Percentiles rank a stretch among this genome's conserved stretches.
These are phyloP conservation scores for Clarireedia paspali DNA, from an alignment of 2,329 filamentous ascomycete genomes.

Conservation along the genomic window DNA sequence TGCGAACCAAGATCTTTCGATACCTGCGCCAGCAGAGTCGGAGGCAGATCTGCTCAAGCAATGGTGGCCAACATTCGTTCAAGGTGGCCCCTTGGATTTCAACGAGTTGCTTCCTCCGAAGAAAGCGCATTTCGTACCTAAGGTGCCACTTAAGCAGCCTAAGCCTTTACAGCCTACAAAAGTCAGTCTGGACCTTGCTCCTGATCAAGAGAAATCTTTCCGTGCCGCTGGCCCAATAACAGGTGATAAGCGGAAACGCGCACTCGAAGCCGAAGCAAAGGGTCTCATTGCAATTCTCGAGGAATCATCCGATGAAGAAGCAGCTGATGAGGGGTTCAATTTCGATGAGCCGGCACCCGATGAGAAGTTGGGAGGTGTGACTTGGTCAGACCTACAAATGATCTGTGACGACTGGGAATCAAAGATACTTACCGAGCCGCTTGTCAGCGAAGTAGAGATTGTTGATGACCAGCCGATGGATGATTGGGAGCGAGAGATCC, in stretches of 20 bases:
- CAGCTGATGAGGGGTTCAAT: constrained; percentile 42
- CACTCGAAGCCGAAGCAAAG: constrained; percentile 43
- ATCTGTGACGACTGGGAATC: constrained; percentile 82
- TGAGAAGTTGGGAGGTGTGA: constrained; percentile 66
- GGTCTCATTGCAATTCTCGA: constrained; percentile 40
- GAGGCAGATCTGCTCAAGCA: constrained; percentile 69
- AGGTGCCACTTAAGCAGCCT: constrained; percentile 70
- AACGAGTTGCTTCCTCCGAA: constrained; percentile 77
- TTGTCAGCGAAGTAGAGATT: constrained; percentile 23
- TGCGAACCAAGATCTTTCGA: constrained; percentile 51
- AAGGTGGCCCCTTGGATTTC: constrained; percentile 68
- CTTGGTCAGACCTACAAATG: constrained; percentile 72
- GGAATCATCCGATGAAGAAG: constrained; percentile 31
- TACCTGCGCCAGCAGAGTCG: constrained; percentile 64
- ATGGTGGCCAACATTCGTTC: constrained; percentile 74
- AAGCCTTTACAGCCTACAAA: constrained; percentile 82
- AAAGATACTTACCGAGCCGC: constrained; percentile 39
- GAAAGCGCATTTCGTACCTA: constrained; percentile 68
- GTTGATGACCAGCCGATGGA: constrained; percentile 40
- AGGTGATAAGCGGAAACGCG: constrained; percentile 44
- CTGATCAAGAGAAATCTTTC: constrained; percentile 82
- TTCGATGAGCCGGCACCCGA: constrained; percentile 42
- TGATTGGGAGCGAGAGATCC: constrained; percentile 57
- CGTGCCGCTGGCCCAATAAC: constrained; percentile 58
- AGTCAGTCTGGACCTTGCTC: constrained; percentile 75